Base-by-base conservation (phyloP, 805 yeast species). In the Zygosaccharomyces siamensis region DNA sequence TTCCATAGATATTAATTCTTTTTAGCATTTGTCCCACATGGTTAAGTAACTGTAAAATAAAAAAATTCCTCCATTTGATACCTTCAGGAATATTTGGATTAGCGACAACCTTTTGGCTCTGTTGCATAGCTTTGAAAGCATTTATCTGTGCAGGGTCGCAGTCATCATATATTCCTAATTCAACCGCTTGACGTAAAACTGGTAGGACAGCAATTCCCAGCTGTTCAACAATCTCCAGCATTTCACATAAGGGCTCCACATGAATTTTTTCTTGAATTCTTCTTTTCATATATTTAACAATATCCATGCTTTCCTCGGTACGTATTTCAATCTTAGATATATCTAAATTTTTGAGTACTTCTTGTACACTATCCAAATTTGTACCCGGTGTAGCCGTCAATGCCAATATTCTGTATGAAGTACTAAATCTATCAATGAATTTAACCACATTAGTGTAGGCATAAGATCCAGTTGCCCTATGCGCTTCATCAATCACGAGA, bases 341-440 rank as follows among this genome's bases (percentile, higher is more conserved):
- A 24, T 68, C 67, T 50, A 93, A 69, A 57, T 87, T 88, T 48
- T 79, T 76, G 0, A 93, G 81, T 24, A 93, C 84, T 41, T 80
- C 84, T 64, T 95, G 97, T 0, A 95, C 95, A 2, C 92, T 87
- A 49, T 86, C 95, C 1, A 88, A 77, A 50, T 84, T 84, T 0
- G 95, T 74, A 0, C 97, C 93, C 0, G 99, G 99, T 0, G 99
- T 93, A 1, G 99, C 99, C 0, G 98, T 89, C 53, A 93, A 71
- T 0, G 96, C 98, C 45, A 93, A 66, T 0, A 90, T 72, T 39
- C 99, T 72, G 56, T 81, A 84, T 1, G 87, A 79, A 1, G 79
- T 74, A 51, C 80, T 83, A 61, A 80, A 81, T 45, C 87, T 67
- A 26, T 76, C 75, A 10, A 86, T 64, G 57, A 79, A 82, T 53